Evolutionary conservation across 768 basidiomycete genomes (phyloP), one percentile per base, ranked within the genome.

Genomic region (Mycena indigotica): DNA sequence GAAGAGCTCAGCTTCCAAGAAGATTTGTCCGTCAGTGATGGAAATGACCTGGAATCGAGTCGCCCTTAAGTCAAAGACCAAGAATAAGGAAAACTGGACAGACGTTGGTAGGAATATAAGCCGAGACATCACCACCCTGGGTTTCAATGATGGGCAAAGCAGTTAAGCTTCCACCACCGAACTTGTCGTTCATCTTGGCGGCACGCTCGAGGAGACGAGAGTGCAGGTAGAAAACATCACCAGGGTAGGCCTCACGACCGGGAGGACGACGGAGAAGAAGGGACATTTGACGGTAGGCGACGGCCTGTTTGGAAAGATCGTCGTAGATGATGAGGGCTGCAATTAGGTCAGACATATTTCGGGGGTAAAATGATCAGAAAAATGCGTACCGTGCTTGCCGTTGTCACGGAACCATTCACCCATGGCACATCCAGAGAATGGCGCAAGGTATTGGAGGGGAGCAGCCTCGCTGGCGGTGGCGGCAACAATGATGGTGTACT

Each of bases 341-440:
- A n/a, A n/a, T n/a, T n/a, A n/a, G n/a, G n/a, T n/a, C n/a, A n/a
- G n/a, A n/a, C n/a, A n/a, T n/a, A n/a, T n/a, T n/a, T n/a, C n/a
- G n/a, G n/a, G n/a, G n/a, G n/a, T n/a, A n/a, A n/a, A n/a, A n/a
- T n/a, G n/a, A n/a, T n/a, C n/a, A n/a, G n/a, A n/a, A n/a, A n/a
- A n/a, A n/a, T n/a, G n/a, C n/a, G n/a, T n/a, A n/a, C n/a, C 95
- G 77, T 99, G 97, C 82, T 96, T 98, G 81, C 95, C 96, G 75
- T 99, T 99, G 80, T 99, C 97, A 79, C 94, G 92, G 97, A 99
- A 99, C 96, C 96, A 99, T 81, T 99, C 97, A 75, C 97, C 97
- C 95, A 99, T 99, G 70, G 97, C 97, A 78, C 94, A 96, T 63
- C 97, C 97, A 66, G 97, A 96, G 93, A 99, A 99, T 66, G 97